Percentiles rank a stretch among this genome's conserved stretches.
Conservation (phyloP, 108 stramenopile genomes). For the Aureococcus anophagefferens region DNA sequence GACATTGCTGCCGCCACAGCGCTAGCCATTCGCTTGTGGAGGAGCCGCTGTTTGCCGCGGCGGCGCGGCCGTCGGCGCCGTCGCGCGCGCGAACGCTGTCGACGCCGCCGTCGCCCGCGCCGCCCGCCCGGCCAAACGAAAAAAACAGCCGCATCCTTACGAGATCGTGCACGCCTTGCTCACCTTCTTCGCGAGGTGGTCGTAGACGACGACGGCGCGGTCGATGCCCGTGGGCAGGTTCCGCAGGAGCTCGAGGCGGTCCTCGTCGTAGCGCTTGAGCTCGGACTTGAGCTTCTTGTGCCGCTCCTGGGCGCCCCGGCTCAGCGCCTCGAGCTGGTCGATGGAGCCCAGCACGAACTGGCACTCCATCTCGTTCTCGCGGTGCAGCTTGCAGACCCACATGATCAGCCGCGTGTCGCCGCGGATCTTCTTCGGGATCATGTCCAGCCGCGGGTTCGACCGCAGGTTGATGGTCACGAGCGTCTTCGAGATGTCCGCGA, state of each 20-base stretch:
- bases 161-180: neutral
- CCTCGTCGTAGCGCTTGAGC: neutral
- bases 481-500: neutral
- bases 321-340: neutral
- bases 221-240: neutral
- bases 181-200: neutral
- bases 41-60: too few relatives aligned
- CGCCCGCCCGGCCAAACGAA: too few relatives aligned
- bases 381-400: neutral
- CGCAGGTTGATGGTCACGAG: constrained; percentile 1
- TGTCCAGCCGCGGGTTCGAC: constrained; percentile 9
- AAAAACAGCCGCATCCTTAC: too few relatives aligned
- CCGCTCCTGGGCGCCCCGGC: neutral
- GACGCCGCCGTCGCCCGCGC: too few relatives aligned
- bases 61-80: too few relatives aligned
- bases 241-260: neutral
- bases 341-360: neutral
- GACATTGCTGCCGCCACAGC: too few relatives aligned
- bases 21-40: too few relatives aligned
- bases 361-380: neutral
- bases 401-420: constrained; percentile 7
- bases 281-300: neutral
- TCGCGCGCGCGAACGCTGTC: too few relatives aligned
- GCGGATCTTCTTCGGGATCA: constrained; percentile 11
- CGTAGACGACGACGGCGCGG: neutral